Evolutionary conservation across 257 asterid genomes (phyloP), one percentile per base, ranked within the genome.

Genomic region (Ligustrum vulgare): DNA sequence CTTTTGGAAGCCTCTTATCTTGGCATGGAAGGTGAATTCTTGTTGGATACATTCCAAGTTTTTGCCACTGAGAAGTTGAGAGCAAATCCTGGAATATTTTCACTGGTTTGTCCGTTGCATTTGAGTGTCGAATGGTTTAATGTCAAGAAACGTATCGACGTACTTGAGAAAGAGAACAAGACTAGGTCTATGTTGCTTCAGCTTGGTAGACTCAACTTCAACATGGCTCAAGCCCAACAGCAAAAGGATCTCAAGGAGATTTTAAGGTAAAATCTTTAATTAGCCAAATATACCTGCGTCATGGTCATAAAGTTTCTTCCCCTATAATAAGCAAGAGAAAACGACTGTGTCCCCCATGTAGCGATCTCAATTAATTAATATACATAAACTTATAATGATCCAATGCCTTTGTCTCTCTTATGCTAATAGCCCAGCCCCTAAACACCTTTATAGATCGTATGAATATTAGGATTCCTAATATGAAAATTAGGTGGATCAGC

Each of bases 191-290:
- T 12, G 6, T 32, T 91, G 80, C 75, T 80, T 6, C 34, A 83
- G 18, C 73, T 89, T 13, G 90, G 93, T 2, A 80, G 80, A 49
- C 89, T 88, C 67, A 89, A 92, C 79, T 92, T 86, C 54, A 92
- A 92, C 73, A 78, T 77, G 0, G 73, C 81, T 74, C 96, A 92
- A 82, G 78, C 77, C 72, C 77, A 80, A 43, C 93, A 86, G 71
- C 96, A 88, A 74, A 66, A 82, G 18, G 88, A 89, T 6, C 88
- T 91, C 3, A 85, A 84, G 80, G 87, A 86, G 10, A 76, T 85
- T 28, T 51, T 86, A 73, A 85, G 91, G 95, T 85, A 72, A 45
- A 12, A 45, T 13, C n/a, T 45, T 45, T 45, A n/a, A n/a, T n/a
- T n/a, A 39, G 47, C 9, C 47, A 2, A 39, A 39, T 39, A n/a